Percentiles rank a stretch among this genome's conserved stretches.
Evolutionary conservation across 2,329 filamentous ascomycete species (phyloP).

Genomic region (Neobulgaria alba): DNA sequence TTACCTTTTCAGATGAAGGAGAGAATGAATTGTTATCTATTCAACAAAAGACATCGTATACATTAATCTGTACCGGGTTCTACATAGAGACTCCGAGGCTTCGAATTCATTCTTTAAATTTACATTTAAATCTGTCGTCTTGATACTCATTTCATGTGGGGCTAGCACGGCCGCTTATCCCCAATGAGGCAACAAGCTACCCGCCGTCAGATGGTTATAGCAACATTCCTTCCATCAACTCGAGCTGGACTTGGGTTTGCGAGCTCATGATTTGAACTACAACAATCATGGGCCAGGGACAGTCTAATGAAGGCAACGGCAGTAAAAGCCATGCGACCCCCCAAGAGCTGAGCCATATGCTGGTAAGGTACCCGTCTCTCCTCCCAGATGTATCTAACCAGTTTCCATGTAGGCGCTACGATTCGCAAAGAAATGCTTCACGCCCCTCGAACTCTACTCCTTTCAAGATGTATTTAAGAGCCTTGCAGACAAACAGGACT

Average conservation of each 20-base stretch:
- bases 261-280: conserved; percentile 1
- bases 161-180: too few relatives aligned
- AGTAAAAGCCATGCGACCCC: conserved; percentile 19
- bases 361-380: conserved; percentile 19
- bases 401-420: conserved; percentile 40
- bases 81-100: too few relatives aligned
- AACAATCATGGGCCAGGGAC: conserved; percentile 28
- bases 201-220: too few relatives aligned
- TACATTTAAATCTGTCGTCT: too few relatives aligned
- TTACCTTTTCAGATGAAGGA: too few relatives aligned
- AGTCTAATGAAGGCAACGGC: conserved; percentile 23
- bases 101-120: too few relatives aligned
- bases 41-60: too few relatives aligned
- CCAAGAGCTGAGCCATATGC: conserved; percentile 27
- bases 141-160: too few relatives aligned
- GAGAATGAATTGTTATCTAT: too few relatives aligned
- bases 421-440: conserved; percentile 64
- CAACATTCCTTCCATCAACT: too few relatives aligned
- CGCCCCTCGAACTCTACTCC: conserved; percentile 62
- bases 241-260: conserved; percentile 14
- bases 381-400: conserved; percentile 4
- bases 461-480: conserved; percentile 65
- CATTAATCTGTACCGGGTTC: too few relatives aligned
- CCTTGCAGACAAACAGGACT: conserved; percentile 56
- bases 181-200: too few relatives aligned